Conservation (phyloP, 1,284 basidiomycete genomes). For the Austroboletus niveus region DNA sequence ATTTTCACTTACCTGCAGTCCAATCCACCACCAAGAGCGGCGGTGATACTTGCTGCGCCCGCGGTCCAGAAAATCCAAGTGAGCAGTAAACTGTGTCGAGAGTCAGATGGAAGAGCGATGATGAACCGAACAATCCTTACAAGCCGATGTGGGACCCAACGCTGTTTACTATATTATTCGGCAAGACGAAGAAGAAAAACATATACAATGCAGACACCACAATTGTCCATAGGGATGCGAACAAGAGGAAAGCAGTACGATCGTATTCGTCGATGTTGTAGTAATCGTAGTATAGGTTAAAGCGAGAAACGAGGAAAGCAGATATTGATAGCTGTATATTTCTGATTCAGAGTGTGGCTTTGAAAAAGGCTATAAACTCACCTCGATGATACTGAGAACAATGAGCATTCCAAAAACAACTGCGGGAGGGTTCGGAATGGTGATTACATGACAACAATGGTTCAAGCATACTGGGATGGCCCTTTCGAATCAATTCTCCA, state of each 20-base stretch:
- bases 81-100: slow-evolving; percentile 46
- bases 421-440: slow-evolving; percentile 11
- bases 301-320: slow-evolving; percentile 63
- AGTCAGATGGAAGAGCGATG: slow-evolving; percentile 3
- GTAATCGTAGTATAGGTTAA: slow-evolving; percentile 55
- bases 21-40: slow-evolving; percentile 60
- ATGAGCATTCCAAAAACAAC: slow-evolving; percentile 30
- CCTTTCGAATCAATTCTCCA: slow-evolving; percentile 36
- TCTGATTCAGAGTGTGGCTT: background rate
- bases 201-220: slow-evolving; percentile 52
- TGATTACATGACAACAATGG: background rate
- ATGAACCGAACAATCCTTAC: slow-evolving; percentile 39
- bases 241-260: slow-evolving; percentile 64
- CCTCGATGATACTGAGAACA: slow-evolving; percentile 30
- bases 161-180: slow-evolving; percentile 51
- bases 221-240: slow-evolving; percentile 69
- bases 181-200: slow-evolving; percentile 50
- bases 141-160: slow-evolving; percentile 61
- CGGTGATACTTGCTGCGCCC: slow-evolving; percentile 64
- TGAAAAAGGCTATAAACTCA: slow-evolving; percentile 2
- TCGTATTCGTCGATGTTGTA: slow-evolving; percentile 50
- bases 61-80: slow-evolving; percentile 75
- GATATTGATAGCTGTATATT: slow-evolving; percentile 55
- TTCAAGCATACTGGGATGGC: slow-evolving; percentile 36
- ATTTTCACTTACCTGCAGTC: slow-evolving; percentile 56